Percentiles rank a stretch among this genome's conserved stretches.
Evolutionary conservation across 148 eudicot species (phyloP).

Genomic region (Spergularia marina): DNA sequence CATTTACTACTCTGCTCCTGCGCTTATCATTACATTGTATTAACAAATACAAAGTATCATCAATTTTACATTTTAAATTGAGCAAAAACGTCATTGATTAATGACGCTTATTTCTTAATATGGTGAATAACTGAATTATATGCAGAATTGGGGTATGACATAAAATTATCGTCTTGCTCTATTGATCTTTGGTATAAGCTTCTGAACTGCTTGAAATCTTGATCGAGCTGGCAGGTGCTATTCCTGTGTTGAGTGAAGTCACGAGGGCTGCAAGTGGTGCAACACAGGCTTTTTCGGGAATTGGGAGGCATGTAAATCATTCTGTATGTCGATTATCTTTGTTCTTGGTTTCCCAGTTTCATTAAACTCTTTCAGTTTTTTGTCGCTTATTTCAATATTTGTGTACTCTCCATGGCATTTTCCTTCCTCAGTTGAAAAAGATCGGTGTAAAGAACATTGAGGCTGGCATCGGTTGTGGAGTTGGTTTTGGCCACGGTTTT

Average conservation of each 20-base stretch:
- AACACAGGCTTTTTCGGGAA: slow-evolving; percentile 81
- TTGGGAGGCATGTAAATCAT: slow-evolving; percentile 64
- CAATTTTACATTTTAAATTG: too few species aligned
- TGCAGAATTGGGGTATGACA: neutral
- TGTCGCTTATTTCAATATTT: neutral
- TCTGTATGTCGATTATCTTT: slow-evolving; percentile 52
- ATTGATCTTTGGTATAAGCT: slow-evolving; percentile 8
- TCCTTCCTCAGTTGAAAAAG: slow-evolving; percentile 59
- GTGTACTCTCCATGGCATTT: neutral
- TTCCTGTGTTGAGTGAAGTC: slow-evolving; percentile 75
- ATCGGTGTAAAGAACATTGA: slow-evolving; percentile 78
- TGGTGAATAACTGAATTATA: neutral
- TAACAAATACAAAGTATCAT: too few species aligned
- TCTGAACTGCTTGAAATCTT: neutral
- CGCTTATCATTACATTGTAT: neutral
- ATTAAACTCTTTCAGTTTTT: neutral
- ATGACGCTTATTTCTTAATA: neutral
- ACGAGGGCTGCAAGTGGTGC: slow-evolving; percentile 97
- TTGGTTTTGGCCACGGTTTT: slow-evolving; percentile 97
- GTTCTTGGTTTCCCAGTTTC: slow-evolving; percentile 3
- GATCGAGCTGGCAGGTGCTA: slow-evolving; percentile 54
- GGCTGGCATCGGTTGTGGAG: slow-evolving; percentile 94
- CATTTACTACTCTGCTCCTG: neutral
- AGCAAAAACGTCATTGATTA: neutral
- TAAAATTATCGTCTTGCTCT: slow-evolving; percentile 3